Evolutionary conservation across 768 basidiomycete genomes (phyloP), one percentile per base, ranked within the genome.

Genomic region (Hemileccinum impolitum): DNA sequence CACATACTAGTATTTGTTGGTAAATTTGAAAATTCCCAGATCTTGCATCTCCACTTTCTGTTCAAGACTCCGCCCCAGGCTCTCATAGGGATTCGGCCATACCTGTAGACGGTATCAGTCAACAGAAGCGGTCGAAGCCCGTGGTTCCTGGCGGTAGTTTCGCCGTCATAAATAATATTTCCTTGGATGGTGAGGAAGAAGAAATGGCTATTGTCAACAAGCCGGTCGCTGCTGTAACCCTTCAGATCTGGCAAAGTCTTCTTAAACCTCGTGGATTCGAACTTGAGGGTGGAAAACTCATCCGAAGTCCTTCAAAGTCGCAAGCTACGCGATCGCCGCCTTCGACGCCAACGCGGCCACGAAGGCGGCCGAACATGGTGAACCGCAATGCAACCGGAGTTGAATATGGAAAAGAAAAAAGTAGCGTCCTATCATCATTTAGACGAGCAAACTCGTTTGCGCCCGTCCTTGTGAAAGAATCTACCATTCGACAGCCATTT

Each of bases 211-310:
- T 78, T 0, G 65, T 75, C 15, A 71, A 80, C 11, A 79, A 74
- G 45, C 81, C 82, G n/a, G 69, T 81, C 1, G 84, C 84, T 1
- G 73, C 74, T 0, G 73, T 82, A 3, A 84, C 83, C 1, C 72
- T 85, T 36, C 80, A 82, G 50, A 74, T 90, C 8, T 90, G 88
- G 88, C 74, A 78, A 43, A 76, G 76, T 52, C 79, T 90, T 21
- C 76, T 90, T 25, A 75, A 78, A 48, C 71, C 77, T 23, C 78
- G 87, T 9, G 88, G 87, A 10, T 87, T 84, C 64, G 76, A 81
- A 53, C 66, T 87, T 47, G 67, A 76, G 17, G 73, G 47, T 11
- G 80, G 82, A 9, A 75, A 78, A 54, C 75, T 90, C 42, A 62
- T 85, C 6, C 76, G 80, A 19, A 85, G 81, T 51, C 83, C 84